Base-by-base conservation (phyloP, 495 filamentous ascomycete genomes). In the Penicillium robsamsonii region DNA sequence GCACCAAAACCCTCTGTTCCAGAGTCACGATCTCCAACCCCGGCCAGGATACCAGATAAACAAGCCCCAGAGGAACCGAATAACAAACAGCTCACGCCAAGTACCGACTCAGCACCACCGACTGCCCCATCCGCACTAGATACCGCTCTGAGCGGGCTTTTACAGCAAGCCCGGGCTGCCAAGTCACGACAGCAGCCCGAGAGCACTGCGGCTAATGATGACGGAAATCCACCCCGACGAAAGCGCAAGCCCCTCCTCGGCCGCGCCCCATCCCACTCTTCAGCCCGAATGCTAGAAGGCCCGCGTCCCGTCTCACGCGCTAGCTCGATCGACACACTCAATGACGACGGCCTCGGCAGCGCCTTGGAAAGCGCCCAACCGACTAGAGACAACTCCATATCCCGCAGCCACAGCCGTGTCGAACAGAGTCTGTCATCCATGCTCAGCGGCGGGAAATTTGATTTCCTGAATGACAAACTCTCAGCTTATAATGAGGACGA, bases 261-360 rank as follows among this genome's bases (percentile, higher is more conserved):
- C 27, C 71, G 79, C 38, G 79, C 76, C 7, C 66, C 73, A 25
- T 81, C 78, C 1, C 70, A 75, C 37, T 56, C 74, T 24, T 75
- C 74, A 25, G 48, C 52, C 27, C 67, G 64, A 57, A 59, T 58
- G 31, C 48, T 48, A 22, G 68, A 70, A 5, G 56, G 52, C 27
- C 58, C 53, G 11, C 45, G 25, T 2, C 38, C 59, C 18, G 58
- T 65, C 49, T 79, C 76, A 25, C 78, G 78, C 41, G 79, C 79
- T 41, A 81, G 79, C 67, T 81, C 78, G 31, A 75, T 81, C 53
- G 79, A 81, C 50, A 81, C 79, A 10, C 64, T 81, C n/a, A 81
- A 82, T 57, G 79, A 79, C 30, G 79, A 82, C 47, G 79, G 79
- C 15, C 63, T 75, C 30, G 79, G 79, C 24, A 76, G 70, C 43